These are phyloP conservation scores for Kokia cookei DNA, from an alignment of 441 rosid species.

Conservation along the genomic window DNA sequence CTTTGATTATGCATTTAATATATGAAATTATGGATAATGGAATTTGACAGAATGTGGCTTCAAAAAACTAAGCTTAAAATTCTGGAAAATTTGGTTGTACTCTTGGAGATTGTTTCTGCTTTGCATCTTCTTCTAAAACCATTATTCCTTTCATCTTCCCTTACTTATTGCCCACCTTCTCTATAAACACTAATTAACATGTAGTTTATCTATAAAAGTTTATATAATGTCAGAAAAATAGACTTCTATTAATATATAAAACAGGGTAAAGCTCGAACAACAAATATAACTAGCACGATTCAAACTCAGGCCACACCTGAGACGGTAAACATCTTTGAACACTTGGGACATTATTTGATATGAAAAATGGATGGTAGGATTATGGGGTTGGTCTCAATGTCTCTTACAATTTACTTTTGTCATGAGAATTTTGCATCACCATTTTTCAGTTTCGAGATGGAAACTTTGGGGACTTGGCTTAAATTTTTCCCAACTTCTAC, in stretches of 20 bases:
- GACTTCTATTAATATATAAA: no score
- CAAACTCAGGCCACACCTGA: no score
- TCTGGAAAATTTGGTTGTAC: slow-evolving; percentile 16
- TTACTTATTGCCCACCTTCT: neutral
- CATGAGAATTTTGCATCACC: neutral
- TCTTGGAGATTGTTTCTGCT: slow-evolving; percentile 9
- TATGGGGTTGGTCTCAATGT: no score
- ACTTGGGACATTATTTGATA: no score
- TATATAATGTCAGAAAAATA: no score
- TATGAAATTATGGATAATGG: neutral
- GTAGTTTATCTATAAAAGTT: no score
- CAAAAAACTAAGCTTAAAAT: neutral
- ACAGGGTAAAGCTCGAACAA: no score
- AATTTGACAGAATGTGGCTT: slow-evolving; percentile 10
- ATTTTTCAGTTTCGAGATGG: neutral
- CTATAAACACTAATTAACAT: no score
- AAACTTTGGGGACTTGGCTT: neutral
- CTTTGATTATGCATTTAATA: neutral
- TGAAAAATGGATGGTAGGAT: no score
- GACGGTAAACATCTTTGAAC: no score
- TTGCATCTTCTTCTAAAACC: slow-evolving; percentile 19
- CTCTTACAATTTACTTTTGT: neutral
- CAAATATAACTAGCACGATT: no score
- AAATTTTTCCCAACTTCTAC: neutral
- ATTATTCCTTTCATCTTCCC: slow-evolving; percentile 14